Percentiles rank a stretch among this genome's conserved stretches.
Conservation (phyloP, 1,284 basidiomycete species). For the Stereum hirsutum region DNA sequence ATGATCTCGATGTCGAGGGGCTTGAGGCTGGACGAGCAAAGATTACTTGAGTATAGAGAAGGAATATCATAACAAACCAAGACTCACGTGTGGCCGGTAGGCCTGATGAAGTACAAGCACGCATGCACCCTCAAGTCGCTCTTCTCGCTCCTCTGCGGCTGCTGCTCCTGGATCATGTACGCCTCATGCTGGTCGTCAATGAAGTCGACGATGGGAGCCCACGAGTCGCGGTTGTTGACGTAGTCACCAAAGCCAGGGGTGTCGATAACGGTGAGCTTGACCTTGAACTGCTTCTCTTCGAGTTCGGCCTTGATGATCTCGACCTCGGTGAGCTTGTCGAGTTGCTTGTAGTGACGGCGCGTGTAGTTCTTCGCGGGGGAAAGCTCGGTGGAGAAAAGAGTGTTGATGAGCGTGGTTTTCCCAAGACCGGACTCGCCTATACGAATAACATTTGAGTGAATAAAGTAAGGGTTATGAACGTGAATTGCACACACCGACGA, state of each 20-base stretch:
- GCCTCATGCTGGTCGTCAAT: constrained; percentile 99
- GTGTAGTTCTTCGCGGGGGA: constrained; percentile 88
- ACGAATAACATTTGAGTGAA: constrained; percentile 1
- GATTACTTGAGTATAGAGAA: constrained; percentile 1
- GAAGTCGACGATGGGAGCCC: constrained; percentile 98
- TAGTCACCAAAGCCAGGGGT: constrained; percentile 99
- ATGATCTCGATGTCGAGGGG: constrained; percentile 99
- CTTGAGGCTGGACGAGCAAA: constrained; percentile 58
- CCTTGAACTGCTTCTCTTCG: constrained; percentile 98
- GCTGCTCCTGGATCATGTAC: constrained; percentile 99
- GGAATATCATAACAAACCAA: neutral
- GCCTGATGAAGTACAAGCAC: constrained; percentile 95
- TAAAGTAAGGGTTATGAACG: neutral
- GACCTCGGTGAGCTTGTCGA: constrained; percentile 98
- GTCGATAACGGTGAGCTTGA: constrained; percentile 98
- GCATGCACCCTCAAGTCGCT: constrained; percentile 95
- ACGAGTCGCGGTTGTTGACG: constrained; percentile 99
- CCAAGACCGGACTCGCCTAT: constrained; percentile 91
- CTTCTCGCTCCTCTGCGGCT: constrained; percentile 89
- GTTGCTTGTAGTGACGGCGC: constrained; percentile 89
- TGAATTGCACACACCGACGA: constrained; percentile 68
- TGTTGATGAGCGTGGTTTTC: constrained; percentile 97
- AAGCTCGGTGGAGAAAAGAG: constrained; percentile 97
- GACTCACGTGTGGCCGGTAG: constrained; percentile 90
- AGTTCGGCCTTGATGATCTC: constrained; percentile 96